Evolutionary conservation across 768 basidiomycete genomes (phyloP), one percentile per base, ranked within the genome.

Genomic region (Tylopilus cervinicoccineus): DNA sequence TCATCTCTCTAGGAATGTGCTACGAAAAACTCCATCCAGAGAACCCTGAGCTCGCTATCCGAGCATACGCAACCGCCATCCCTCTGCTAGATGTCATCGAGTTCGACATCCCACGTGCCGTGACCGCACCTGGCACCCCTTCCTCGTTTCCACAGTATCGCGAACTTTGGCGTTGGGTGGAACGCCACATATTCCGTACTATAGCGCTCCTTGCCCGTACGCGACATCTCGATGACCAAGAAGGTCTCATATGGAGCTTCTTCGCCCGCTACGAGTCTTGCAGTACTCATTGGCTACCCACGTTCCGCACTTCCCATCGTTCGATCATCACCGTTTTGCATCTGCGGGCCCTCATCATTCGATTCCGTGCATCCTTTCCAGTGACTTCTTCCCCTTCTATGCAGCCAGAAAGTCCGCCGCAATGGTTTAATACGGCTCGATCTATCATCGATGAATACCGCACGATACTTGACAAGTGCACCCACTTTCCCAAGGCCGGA

Each of bases 151-250:
- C 70, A 4, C 76, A 76, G 38, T 82, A 87, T 47, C 84, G 86
- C 7, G 93, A 97, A 58, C 74, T 94, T 10, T 93, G 90, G 75
- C 76, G 92, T 42, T 93, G 89, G 88, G 73, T 80, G 3, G 91
- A 95, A 57, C 76, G 83, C 17, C 74, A 90, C 20, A 70, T 93
- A n/a, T 87, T 88, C 72, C 79, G 93, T n/a, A 83, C 83, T 2
- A 76, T 88, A 36, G 70, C 88, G 2, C 66, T 92, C 0, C 77
- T 82, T 14, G 71, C 88, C 4, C 75, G 76, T 13, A 67, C 69
- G 0, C 70, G 68, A 13, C 55, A 59, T 47, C 61, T 62, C 10
- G 69, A 72, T 39, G 70, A 74, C 43, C 45, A 56, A 6, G 58
- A 60, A 19, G 66, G 69, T 38, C 71, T 71, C 10, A 62, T 86